These are phyloP conservation scores for Pontederia crassipes DNA, from an alignment of 176 grass and related monocot species.

Conservation along the genomic window DNA sequence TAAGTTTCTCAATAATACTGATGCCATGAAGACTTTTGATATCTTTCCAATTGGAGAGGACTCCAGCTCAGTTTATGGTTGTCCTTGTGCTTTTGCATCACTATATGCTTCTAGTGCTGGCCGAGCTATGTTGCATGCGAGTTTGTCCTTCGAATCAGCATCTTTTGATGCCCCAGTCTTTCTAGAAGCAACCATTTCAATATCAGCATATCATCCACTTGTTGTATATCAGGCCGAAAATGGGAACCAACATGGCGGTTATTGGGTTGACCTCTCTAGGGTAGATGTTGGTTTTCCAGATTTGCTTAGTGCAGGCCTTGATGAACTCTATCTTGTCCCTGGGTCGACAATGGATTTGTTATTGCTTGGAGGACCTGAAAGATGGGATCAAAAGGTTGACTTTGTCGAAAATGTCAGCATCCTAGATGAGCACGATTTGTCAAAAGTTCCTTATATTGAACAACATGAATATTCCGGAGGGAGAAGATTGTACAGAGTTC, in stretches of 20 bases:
- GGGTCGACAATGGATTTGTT: conserved; percentile 78
- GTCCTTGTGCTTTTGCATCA: conserved; percentile 64
- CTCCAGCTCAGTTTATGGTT: conserved; percentile 27
- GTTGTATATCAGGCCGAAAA: conserved; percentile 64
- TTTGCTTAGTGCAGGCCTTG: conserved; percentile 37
- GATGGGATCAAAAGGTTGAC: conserved; percentile 58
- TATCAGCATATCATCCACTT: conserved; percentile 82
- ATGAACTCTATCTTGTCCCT: conserved; percentile 78
- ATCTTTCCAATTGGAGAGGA: conserved; percentile 20
- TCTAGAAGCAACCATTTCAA: conserved; percentile 51
- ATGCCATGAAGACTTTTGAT: conserved; percentile 17
- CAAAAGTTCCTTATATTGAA: conserved; percentile 33
- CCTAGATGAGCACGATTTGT: conserved; percentile 32
- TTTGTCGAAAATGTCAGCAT: conserved; percentile 70
- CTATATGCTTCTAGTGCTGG: conserved; percentile 59
- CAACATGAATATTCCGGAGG: conserved; percentile 37
- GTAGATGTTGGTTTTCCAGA: conserved; percentile 28
- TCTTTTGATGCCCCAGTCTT: conserved; percentile 47
- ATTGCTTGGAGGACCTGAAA: conserved; percentile 82
- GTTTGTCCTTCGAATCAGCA: conserved; percentile 43
- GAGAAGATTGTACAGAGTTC: conserved; percentile 41
- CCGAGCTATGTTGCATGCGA: conserved; percentile 56
- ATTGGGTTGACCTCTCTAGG: conserved; percentile 62
- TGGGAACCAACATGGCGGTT: conserved; percentile 80
- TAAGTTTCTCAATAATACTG: conserved; percentile 43